Percentiles rank a stretch among this genome's conserved stretches.
Evolutionary conservation across 805 yeast species (phyloP).

Genomic region (Ogataea allantospora): DNA sequence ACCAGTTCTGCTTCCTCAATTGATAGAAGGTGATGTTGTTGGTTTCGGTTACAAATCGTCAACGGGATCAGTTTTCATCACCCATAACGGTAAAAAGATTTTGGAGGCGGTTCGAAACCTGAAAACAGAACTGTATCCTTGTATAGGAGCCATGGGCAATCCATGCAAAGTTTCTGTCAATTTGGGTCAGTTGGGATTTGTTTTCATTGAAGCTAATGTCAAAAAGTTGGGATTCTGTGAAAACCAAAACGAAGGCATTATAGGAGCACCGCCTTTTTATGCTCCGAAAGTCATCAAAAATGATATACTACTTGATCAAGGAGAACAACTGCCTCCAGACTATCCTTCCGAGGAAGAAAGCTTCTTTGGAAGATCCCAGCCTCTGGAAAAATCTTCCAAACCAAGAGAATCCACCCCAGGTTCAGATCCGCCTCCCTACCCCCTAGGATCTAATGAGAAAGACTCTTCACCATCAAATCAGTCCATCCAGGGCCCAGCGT

Average conservation of each 20-base stretch:
- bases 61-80: constrained; percentile 50
- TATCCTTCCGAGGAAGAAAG: constrained; percentile 64
- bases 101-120: constrained; percentile 51
- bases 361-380: constrained; percentile 50
- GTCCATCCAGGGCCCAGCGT: constrained; percentile 10
- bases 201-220: constrained; percentile 83
- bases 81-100: constrained; percentile 54
- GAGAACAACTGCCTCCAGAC: constrained; percentile 70
- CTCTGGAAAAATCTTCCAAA: constrained; percentile 13
- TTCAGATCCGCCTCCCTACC: constrained; percentile 33
- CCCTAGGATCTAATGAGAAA: constrained; percentile 4
- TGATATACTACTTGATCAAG: constrained; percentile 64
- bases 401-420: constrained; percentile 18
- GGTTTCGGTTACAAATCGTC: constrained; percentile 53
- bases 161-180: constrained; percentile 53
- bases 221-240: constrained; percentile 57
- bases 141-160: constrained; percentile 50
- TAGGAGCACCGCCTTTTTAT: constrained; percentile 41
- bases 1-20: constrained; percentile 46
- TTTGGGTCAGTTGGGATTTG: constrained; percentile 88
- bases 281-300: constrained; percentile 26
- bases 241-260: constrained; percentile 39
- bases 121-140: constrained; percentile 50
- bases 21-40: constrained; percentile 51
- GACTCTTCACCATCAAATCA: neutral